Evolutionary conservation across 108 stramenopile genomes (phyloP), one percentile per base, ranked within the genome.

Genomic region (Skeletonema potamos): DNA sequence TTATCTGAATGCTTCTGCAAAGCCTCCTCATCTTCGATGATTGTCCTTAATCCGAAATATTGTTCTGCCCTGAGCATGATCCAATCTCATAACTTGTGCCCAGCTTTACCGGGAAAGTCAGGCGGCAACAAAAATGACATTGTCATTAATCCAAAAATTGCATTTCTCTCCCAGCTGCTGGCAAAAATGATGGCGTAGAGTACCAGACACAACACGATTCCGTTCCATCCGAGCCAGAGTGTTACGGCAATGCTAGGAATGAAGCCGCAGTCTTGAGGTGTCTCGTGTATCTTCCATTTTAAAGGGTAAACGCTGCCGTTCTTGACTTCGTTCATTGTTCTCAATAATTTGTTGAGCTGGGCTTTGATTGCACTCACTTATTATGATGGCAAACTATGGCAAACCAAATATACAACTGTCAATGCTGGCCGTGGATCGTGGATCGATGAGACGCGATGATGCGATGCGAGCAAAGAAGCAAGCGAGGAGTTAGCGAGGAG

Each of bases 31-130:
- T 85, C 78, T 64, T 85, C 84, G 10, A 85, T 75, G 18, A 80
- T 59, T 37, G 81, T 82, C 58, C 79, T 85, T 6, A 85, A 68
- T 22, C 80, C 79, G 56, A 85, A 85, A 58, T 85, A 85, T 46
- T 73, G 68, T 15, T 75, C 82, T 17, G 84, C 84, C 61, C 64
- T 66, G 9, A 20, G 13, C 84, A 80, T 80, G 54, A 85, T 77
- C 84, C 80, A 81, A 51, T 65, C 55, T 7, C 84, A 82, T 0
- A 83, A 9, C 17, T 26, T 33, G 33, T 57, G 62, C 11, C 82
- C 84, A 7, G 32, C 41, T 28, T 27, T 63, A 11, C 77, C 78
- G 4, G 82, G 82, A 39, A 74, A 85, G 26, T 82, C 62, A 8
- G 67, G 70, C 18, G 80, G 83, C 20, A 77, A 29, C 3, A 80